These are phyloP conservation scores for Amoebophrya sp. DNA, from an alignment of 169 alveolate genomes.

Conservation along the genomic window DNA sequence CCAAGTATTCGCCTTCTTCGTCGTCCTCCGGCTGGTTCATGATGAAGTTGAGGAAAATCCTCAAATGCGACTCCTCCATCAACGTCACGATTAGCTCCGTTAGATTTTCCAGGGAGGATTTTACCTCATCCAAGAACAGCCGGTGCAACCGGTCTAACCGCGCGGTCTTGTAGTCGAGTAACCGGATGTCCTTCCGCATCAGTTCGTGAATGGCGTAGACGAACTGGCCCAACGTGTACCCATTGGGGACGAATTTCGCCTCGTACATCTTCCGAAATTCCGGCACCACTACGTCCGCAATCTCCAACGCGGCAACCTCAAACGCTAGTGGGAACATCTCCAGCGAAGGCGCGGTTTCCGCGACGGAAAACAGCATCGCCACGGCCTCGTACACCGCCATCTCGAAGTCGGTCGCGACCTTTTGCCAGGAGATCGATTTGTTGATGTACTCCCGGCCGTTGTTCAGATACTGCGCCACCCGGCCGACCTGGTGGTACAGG, in stretches of 20 bases:
- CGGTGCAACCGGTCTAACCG: neutral
- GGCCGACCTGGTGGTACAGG: neutral
- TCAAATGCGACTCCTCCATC: neutral
- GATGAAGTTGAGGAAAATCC: neutral
- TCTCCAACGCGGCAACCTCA: neutral
- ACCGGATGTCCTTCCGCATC: conserved; percentile 4
- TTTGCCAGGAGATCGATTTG: neutral
- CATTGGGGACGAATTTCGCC: neutral
- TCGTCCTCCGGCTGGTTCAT: neutral
- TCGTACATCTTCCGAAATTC: conserved; percentile 2
- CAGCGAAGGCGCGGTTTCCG: neutral
- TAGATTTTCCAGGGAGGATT: neutral
- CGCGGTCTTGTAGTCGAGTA: neutral
- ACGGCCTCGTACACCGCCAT: neutral
- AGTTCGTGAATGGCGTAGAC: neutral
- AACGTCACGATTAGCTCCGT: neutral
- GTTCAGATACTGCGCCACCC: neutral
- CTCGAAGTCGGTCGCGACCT: neutral
- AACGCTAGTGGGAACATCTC: neutral
- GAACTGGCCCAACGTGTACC: conserved; percentile 3
- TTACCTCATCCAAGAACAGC: neutral
- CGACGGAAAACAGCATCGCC: neutral
- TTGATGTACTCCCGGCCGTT: neutral
- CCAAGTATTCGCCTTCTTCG: neutral
- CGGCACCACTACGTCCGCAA: neutral